Conservation (phyloP, 306 rosid genomes). For the Gillenia trifoliata region DNA sequence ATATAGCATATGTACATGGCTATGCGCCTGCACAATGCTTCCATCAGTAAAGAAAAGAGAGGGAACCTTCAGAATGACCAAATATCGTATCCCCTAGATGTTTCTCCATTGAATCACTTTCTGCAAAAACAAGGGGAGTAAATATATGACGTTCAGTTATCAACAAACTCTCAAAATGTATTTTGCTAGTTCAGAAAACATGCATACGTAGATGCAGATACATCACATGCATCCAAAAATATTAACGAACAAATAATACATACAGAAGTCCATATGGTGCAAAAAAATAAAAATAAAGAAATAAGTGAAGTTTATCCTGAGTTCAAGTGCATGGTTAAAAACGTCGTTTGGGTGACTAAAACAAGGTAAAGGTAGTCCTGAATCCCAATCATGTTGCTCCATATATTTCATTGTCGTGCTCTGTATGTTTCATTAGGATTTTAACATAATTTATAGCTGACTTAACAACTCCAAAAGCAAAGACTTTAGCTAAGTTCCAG, state of each 20-base stretch:
- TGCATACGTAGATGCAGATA: background rate
- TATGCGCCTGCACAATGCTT: slow-evolving; percentile 1
- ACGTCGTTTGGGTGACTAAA: background rate
- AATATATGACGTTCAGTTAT: slow-evolving; percentile 8
- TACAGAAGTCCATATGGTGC: background rate
- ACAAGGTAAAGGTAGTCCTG: background rate
- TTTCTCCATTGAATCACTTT: slow-evolving; percentile 51
- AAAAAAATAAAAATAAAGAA: background rate
- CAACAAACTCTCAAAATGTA: background rate
- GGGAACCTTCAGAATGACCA: slow-evolving; percentile 41
- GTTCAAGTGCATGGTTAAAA: background rate
- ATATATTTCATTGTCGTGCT: background rate
- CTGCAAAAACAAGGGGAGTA: slow-evolving; percentile 22
- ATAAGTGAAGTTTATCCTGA: background rate
- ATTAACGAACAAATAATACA: background rate
- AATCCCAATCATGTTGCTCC: background rate
- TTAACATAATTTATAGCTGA: background rate
- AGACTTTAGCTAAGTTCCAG: background rate
- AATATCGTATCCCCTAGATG: slow-evolving; percentile 34
- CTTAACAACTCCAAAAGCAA: background rate
- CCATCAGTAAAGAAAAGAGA: slow-evolving; percentile 21
- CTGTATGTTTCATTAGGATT: background rate
- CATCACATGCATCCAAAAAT: slow-evolving; percentile 1
- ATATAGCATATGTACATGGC: background rate
- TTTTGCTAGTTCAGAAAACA: background rate